Evolutionary conservation across 768 basidiomycete genomes (phyloP), one percentile per base, ranked within the genome.

Genomic region (Leucosporidium scottii): DNA sequence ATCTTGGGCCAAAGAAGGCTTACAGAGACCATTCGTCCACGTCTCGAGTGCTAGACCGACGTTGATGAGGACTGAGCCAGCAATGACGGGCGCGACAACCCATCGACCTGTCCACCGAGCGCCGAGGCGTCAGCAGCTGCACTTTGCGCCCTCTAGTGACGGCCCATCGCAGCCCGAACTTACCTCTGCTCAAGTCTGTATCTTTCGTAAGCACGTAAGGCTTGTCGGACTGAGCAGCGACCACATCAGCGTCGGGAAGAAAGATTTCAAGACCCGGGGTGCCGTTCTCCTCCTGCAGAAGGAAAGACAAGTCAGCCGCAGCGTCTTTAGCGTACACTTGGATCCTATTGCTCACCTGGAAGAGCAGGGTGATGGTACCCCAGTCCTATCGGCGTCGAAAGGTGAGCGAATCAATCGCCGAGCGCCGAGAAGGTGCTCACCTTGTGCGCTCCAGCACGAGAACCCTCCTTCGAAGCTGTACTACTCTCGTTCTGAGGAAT

Each of bases 211-310:
- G 39, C 39, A 44, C 39, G 13, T 44, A 44, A 44, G 30, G 30
- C 25, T 54, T 54, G 48, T 51, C 34, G 17, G 28, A 30, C 28
- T 25, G 36, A 21, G 48, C 18, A 1, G 57, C 58, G 4, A 12
- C 49, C 34, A 61, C 48, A 6, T 23, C 44, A 28, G 17, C 51
- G 34, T 55, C 51, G 4, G 51, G 62, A 4, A 62, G 62, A 55
- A 57, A 64, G 20, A 64, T 27, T 28, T 64, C 62, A 10, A 64
- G 55, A 1, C 62, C 62, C 13, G 62, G 62, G 1, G 62, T 55
- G 28, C 62, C 62, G 25, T 56, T 56, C 20, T 55, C 53, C 47
- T 63, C 62, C 55, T 61, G 59, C 15, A 44, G 39, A 10, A 13
- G 8, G 39, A 44, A 3, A 15, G 2, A 17, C 8, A 13, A 34